A percentile compares a stretch with the other conserved stretches of the same genome.
phyloP scores from a whole-genome alignment of 192 early-diverging fungal species.

The Jimgerdemannia lactiflua region DNA sequence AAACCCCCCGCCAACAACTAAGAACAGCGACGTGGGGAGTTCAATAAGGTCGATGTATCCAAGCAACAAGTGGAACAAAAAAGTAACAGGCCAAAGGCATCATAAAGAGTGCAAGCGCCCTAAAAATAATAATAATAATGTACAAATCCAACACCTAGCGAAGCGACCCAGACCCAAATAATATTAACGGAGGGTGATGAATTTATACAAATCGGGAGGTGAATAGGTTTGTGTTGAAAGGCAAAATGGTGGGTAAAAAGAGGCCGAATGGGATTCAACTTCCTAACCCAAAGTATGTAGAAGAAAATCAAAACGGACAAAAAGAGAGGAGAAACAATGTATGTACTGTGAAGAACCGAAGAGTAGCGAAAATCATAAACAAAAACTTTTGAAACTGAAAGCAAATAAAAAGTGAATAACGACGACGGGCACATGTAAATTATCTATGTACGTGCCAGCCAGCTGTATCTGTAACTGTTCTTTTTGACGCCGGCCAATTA shows the following conservation, averaged over 20 bases:
- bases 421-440: not conserved
- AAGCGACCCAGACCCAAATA: not conserved
- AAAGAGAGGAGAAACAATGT: too few relatives aligned
- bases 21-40: too few relatives aligned
- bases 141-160: too few relatives aligned
- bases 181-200: not conserved
- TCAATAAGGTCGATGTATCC: too few relatives aligned
- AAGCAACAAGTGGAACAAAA: too few relatives aligned
- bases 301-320: too few relatives aligned
- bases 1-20: too few relatives aligned
- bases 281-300: not conserved
- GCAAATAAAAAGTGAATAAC: not conserved
- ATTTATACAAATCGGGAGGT: not conserved
- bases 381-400: not conserved
- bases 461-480: not conserved
- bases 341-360: not conserved
- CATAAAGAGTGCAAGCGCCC: too few relatives aligned
- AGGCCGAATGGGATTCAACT: not conserved
- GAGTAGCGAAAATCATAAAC: not conserved
- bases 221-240: not conserved
- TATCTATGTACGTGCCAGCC: not conserved
- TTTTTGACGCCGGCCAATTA: not conserved
- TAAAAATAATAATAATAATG: too few relatives aligned
- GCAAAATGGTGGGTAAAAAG: not conserved
- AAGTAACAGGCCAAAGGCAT: too few relatives aligned